phyloP scores from a whole-genome alignment of 306 rosid species.

The Astragalus glycyphyllos region DNA sequence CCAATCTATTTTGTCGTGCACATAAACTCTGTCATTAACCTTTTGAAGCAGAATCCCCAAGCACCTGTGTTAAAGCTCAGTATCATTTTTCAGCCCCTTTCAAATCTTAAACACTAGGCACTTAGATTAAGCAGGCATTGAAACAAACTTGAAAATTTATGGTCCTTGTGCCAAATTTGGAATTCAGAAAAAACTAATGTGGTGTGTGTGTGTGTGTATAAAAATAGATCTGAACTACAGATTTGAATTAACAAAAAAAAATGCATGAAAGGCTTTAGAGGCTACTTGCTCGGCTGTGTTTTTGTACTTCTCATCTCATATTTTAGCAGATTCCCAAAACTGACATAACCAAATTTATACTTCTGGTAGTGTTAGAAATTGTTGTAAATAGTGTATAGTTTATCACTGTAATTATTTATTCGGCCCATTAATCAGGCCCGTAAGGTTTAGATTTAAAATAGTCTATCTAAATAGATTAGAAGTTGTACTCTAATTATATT shows the following conservation, averaged over 20 bases:
- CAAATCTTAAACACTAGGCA: constrained; percentile 26
- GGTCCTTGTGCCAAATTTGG: constrained; percentile 5
- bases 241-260: neutral
- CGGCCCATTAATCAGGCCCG: too few species aligned
- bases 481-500: too few species aligned
- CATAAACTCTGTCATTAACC: constrained; percentile 86
- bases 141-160: constrained; percentile 27
- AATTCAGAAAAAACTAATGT: constrained; percentile 13
- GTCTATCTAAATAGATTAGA: too few species aligned
- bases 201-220: neutral
- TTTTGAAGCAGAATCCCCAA: constrained; percentile 92
- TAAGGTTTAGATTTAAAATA: too few species aligned
- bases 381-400: too few species aligned
- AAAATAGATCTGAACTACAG: constrained; percentile 11
- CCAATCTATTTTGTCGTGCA: constrained; percentile 81
- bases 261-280: constrained; percentile 13
- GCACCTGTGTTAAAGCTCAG: constrained; percentile 65
- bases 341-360: too few species aligned
- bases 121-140: constrained; percentile 24
- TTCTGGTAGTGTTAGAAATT: too few species aligned
- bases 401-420: too few species aligned
- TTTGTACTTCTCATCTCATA: constrained; percentile 23
- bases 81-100: constrained; percentile 21
- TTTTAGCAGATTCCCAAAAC: too few species aligned
- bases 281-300: constrained; percentile 10